Base-by-base conservation (phyloP, 1,139 yeast species). In the Geotrichum australiense region DNA sequence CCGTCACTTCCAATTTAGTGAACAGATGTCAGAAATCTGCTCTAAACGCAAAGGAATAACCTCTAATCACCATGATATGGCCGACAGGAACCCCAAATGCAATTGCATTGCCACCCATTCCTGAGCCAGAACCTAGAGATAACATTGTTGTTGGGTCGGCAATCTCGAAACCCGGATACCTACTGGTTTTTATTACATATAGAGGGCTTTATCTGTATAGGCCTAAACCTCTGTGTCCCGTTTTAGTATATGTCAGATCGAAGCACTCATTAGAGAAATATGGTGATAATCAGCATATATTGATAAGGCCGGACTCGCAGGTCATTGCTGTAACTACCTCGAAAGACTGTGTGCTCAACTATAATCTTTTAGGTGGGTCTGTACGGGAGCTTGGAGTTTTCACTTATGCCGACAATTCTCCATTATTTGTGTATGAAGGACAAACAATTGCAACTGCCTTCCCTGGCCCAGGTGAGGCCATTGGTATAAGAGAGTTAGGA, bases 391-490 rank as follows among this genome's bases (percentile, higher is more conserved):
- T 45, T 10, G 47, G 42, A 5, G 41, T 41, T 10, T 45, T 45
- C 15, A 42, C 45, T 3, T 42, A 45, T 25, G 41, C 47, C 5
- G 47, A 45, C 34, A 39, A 45, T 27, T 45, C 47, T 2, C 45
- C 45, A 12, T 23, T 42, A 15, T 45, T 41, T 24, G 42, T 45
- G 5, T 43, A 45, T 20, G 45, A 45, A 25, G 49, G 46, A 3
- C 50, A 47, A 8, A 45, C 46, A 5, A 39, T 47, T 12, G 46
- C 51, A 5, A 49, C 51, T 12, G 49, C 54, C 14, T 50, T 54
- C 14, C 65, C 67, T 1, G 70, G 69, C 1, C 66, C 68, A 1
- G 69, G 70, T 5, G 70, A 65, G 44, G 63, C 62, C 3, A 49
- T 58, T 16, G 69, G 69, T 3, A 62, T 63, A 3, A 55, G 63